Evolutionary conservation across 768 basidiomycete genomes (phyloP), one percentile per base, ranked within the genome.

Genomic region (Mycena rosella): DNA sequence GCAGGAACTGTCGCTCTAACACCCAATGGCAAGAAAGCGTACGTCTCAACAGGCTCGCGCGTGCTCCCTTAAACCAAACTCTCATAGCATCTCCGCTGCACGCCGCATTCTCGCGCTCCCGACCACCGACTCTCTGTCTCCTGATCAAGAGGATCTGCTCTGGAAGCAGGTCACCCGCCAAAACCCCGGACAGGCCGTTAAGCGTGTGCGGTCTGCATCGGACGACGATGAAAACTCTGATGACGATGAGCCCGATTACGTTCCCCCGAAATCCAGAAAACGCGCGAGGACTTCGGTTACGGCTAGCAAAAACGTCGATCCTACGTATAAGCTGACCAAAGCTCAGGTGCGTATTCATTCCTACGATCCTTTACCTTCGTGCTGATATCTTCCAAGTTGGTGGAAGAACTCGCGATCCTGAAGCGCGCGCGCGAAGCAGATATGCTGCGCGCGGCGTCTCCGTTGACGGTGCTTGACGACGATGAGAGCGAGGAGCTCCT

Each of bases 21-120:
- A 15, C 74, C 81, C 1, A 74, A 75, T 30, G 85, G 84, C 5
- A 85, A 82, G 77, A 85, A 84, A 77, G 78, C 77, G 86, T 85
- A 71, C 58, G 83, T 78, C 36, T 34, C 30, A 18, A 30, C n/a
- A 18, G 47, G 24, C 11, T 29, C 15, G 20, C 57, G 60, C 53
- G 30, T 60, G 52, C 17, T 48, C n/a, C n/a, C n/a, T 6, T 18
- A 9, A 54, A 30, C 11, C 32, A 11, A 34, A 18, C 5, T 32
- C 27, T 57, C 15, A 32, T 45, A 84, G 83, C 7, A 75, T 84
- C 26, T 68, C 73, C 26, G 71, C 73, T 32, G 78, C 79, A 20
- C 78, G 82, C 13, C 80, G 80, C 26, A 76, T 76, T 7, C 70
- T 80, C 47, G 71, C 74, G 22, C 68, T 74, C 15, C 68, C 76